Conservation (phyloP, 169 alveolate genomes). For the Plasmodium gaboni region DNA sequence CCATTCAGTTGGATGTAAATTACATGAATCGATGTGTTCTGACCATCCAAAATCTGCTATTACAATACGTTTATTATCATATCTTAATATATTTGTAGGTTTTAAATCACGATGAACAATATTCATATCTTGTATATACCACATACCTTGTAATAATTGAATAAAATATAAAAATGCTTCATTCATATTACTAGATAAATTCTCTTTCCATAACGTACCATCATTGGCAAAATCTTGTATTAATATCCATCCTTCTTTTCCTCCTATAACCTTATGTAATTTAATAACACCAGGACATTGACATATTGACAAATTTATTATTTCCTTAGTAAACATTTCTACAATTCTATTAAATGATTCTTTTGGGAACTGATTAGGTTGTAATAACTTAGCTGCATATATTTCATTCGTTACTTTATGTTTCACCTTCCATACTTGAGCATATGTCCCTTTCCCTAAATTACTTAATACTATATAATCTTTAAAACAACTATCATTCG, state of each 20-base stretch:
- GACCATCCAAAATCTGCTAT: conserved; percentile 91
- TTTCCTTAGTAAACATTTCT: conserved; percentile 87
- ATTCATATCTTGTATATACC: conserved; percentile 83
- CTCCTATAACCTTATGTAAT: conserved; percentile 85
- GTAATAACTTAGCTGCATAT: conserved; percentile 87
- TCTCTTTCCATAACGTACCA: conserved; percentile 88
- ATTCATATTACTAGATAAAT: conserved; percentile 79
- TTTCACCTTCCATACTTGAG: conserved; percentile 86
- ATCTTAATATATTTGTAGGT: conserved; percentile 86
- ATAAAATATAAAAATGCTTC: conserved; percentile 87
- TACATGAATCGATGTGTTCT: conserved; percentile 81
- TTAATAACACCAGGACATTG: conserved; percentile 90
- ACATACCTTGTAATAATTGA: conserved; percentile 86
- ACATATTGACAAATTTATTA: conserved; percentile 83
- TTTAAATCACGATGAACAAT: conserved; percentile 86
- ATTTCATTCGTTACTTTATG: conserved; percentile 82
- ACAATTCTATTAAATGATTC: conserved; percentile 84
- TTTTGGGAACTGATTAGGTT: conserved; percentile 84
- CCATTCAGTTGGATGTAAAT: conserved; percentile 85
- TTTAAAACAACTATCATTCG: conserved; percentile 70
- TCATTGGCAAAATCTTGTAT: conserved; percentile 88
- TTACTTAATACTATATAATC: conserved; percentile 64
- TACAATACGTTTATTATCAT: conserved; percentile 78
- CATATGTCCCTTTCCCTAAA: conserved; percentile 88
- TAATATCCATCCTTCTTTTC: conserved; percentile 86